These are phyloP conservation scores for Thymus mandschuricus DNA, from an alignment of 257 asterid species.

Conservation along the genomic window DNA sequence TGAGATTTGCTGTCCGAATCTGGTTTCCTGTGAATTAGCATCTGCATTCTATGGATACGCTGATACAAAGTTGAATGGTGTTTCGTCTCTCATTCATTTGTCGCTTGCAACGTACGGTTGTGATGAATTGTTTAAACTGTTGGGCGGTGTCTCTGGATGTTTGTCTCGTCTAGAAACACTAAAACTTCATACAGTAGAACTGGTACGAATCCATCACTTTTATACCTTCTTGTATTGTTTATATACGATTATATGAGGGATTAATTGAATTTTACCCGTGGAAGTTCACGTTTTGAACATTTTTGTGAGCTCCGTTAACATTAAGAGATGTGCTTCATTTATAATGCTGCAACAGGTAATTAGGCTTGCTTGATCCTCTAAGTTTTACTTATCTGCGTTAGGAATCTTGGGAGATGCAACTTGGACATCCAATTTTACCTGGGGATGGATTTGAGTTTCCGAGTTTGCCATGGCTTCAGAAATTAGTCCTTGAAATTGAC, in stretches of 20 bases:
- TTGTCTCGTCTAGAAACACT: slow-evolving; percentile 17
- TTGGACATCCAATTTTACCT: neutral
- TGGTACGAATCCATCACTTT: neutral
- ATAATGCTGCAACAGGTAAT: no score
- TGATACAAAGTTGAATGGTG: neutral
- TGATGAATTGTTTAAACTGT: neutral
- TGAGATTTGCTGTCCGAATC: neutral
- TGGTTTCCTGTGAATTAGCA: neutral
- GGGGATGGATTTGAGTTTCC: neutral
- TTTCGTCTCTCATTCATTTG: slow-evolving; percentile 8
- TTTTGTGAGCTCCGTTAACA: no score
- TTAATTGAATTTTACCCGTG: neutral
- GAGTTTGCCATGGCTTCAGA: neutral
- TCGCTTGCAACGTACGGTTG: neutral
- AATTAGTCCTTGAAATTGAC: neutral
- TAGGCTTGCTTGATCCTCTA: neutral
- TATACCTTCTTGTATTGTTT: no score
- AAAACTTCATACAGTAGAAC: neutral
- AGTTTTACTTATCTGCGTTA: no score
- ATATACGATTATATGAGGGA: no score
- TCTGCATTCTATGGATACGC: neutral
- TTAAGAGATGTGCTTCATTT: no score
- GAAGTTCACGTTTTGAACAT: no score
- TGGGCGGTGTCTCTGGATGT: neutral
- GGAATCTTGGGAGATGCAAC: neutral